Evolutionary conservation across 2,329 filamentous ascomycete species (phyloP).

Genomic region (Cladobotryum mycophilum): DNA sequence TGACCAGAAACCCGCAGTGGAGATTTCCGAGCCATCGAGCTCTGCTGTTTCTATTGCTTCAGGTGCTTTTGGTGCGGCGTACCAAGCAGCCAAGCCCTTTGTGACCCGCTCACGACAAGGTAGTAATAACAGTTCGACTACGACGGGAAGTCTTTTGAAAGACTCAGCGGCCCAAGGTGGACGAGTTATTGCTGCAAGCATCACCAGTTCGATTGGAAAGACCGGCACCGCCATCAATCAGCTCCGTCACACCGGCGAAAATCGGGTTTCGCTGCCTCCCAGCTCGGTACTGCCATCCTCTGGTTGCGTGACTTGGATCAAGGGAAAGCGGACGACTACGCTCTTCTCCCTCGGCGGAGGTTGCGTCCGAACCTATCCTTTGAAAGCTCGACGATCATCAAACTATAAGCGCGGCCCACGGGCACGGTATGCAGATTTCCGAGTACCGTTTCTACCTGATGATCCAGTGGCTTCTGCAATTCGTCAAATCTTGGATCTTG

Average conservation of each 20-base stretch:
- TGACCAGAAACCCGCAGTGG: conserved; percentile 37
- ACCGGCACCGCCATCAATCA: conserved; percentile 65
- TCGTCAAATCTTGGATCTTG: conserved; percentile 43
- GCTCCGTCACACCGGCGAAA: conserved; percentile 68
- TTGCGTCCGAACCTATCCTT: conserved; percentile 58
- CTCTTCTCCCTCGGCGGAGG: conserved; percentile 62
- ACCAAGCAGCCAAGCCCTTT: conserved; percentile 59
- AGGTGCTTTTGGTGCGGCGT: conserved; percentile 62
- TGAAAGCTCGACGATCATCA: conserved; percentile 49
- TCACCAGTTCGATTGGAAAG: conserved; percentile 68
- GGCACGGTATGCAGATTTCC: conserved; percentile 60
- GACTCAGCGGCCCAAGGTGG: conserved; percentile 63
- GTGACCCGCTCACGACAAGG: conserved; percentile 50
- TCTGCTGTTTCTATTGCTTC: conserved; percentile 64
- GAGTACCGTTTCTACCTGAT: conserved; percentile 57
- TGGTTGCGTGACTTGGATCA: conserved; percentile 60
- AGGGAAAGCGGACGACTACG: conserved; percentile 53
- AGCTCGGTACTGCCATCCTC: conserved; percentile 47
- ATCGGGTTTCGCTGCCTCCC: conserved; percentile 62
- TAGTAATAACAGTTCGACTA: conserved; percentile 29
- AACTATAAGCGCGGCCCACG: conserved; percentile 50
- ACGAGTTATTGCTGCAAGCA: conserved; percentile 64
- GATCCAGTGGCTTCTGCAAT: conserved; percentile 51
- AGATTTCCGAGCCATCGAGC: conserved; percentile 41
- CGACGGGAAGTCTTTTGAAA: conserved; percentile 41